Evolutionary conservation across 2,329 filamentous ascomycete species (phyloP).

Genomic region (Apiospora hydei): DNA sequence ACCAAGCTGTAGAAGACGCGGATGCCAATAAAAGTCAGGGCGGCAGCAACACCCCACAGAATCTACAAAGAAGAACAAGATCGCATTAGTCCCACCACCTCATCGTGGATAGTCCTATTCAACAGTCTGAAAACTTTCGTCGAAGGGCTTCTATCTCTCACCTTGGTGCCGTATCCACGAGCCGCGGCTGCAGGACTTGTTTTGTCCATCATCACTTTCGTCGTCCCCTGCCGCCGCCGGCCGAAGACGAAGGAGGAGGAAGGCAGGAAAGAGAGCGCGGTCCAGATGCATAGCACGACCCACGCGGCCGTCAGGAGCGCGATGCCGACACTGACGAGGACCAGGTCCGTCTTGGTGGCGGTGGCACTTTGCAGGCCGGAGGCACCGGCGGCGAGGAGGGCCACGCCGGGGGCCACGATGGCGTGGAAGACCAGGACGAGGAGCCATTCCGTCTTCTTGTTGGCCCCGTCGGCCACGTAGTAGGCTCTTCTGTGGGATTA

Average conservation of each 20-base stretch:
- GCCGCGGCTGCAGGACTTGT: too few relatives aligned
- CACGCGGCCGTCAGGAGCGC: background rate
- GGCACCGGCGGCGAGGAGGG: background rate
- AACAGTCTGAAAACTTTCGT: background rate
- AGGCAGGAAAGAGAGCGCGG: background rate
- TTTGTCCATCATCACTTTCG: too few relatives aligned
- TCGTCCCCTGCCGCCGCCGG: background rate
- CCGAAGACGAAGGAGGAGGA: background rate
- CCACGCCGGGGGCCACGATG: background rate
- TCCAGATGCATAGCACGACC: background rate
- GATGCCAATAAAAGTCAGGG: background rate
- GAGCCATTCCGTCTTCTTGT: background rate
- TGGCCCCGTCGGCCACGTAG: background rate
- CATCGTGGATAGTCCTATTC: background rate
- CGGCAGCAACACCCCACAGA: background rate
- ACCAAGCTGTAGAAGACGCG: background rate
- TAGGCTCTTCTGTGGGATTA: too few relatives aligned
- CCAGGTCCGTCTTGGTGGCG: background rate
- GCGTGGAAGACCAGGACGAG: background rate
- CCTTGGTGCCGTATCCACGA: background rate
- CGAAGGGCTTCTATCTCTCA: background rate
- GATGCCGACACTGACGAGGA: background rate
- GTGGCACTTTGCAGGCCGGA: background rate
- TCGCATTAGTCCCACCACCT: background rate
- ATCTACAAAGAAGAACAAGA: background rate